A percentile compares a stretch with the other conserved stretches of the same genome.
These are phyloP conservation scores for Exophiala oligosperma DNA, from an alignment of 2,329 filamentous ascomycete species.

Conservation along the genomic window DNA sequence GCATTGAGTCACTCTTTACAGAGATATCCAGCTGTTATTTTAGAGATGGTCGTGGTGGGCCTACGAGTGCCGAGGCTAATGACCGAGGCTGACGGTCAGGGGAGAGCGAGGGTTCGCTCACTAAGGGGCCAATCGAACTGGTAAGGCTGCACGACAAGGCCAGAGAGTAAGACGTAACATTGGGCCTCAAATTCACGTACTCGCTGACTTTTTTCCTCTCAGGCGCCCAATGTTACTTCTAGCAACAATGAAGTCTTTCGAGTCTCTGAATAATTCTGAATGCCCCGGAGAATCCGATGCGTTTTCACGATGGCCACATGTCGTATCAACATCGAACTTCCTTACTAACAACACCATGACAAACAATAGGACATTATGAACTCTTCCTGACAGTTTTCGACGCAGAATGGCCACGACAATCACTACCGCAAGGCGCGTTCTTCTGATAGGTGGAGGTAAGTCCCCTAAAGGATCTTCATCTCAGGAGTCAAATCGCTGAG, in stretches of 20 bases:
- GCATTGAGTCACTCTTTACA: too few relatives aligned
- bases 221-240: not conserved
- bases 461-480: not conserved
- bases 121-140: too few relatives aligned
- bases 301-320: not conserved
- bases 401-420: not conserved
- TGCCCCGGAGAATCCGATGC: too few relatives aligned
- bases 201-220: not conserved
- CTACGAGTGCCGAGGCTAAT: too few relatives aligned
- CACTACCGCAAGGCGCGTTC: not conserved
- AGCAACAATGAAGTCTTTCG: not conserved
- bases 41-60: too few relatives aligned
- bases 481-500: not conserved
- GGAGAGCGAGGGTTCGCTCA: too few relatives aligned
- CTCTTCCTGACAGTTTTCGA: constrained; percentile 15
- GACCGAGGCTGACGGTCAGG: too few relatives aligned
- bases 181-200: too few relatives aligned
- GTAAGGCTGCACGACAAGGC: too few relatives aligned
- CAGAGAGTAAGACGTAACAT: too few relatives aligned
- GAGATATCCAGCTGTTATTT: too few relatives aligned
- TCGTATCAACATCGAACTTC: not conserved
- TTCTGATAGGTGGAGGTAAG: not conserved
- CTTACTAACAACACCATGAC: not conserved
- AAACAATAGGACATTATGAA: constrained; percentile 3
- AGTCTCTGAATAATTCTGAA: not conserved